phyloP scores from a whole-genome alignment of 257 asterid species.

The Buddleja alternifolia region DNA sequence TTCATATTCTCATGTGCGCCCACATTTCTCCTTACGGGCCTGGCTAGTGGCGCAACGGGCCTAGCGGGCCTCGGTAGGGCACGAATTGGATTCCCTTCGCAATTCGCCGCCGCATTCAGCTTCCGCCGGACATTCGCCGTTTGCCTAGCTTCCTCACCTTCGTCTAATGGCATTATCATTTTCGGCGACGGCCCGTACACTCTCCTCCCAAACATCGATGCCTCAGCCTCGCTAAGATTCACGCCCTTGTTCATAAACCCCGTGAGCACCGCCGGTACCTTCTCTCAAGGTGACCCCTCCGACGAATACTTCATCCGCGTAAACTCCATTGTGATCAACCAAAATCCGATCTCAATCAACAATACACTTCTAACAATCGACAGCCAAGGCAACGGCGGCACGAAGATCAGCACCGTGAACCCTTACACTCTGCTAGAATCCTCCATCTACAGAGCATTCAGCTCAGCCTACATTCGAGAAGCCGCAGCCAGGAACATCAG shows the following conservation, averaged over 20 bases:
- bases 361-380: conserved; percentile 44
- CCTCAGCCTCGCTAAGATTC: conserved; percentile 36
- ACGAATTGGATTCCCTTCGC: conserved; percentile 51
- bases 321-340: conserved; percentile 43
- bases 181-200: conserved; percentile 66
- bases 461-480: conserved; percentile 37
- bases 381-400: conserved; percentile 57
- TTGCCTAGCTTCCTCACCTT: conserved; percentile 44
- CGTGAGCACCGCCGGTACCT: conserved; percentile 51
- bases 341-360: conserved; percentile 40
- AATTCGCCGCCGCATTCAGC: conserved; percentile 54
- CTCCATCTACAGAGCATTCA: conserved; percentile 52
- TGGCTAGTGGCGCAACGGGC: conserved; percentile 50
- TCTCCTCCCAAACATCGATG: conserved; percentile 42
- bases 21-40: conserved; percentile 40
- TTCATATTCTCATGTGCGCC: conserved; percentile 56
- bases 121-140: conserved; percentile 58
- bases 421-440: conserved; percentile 54
- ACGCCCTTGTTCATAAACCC: conserved; percentile 63
- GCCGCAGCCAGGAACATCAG: conserved; percentile 45
- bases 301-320: conserved; percentile 67
- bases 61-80: conserved; percentile 65
- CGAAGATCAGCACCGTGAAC: conserved; percentile 68
- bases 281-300: conserved; percentile 46
- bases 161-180: conserved; percentile 46